phyloP scores from a whole-genome alignment of 495 filamentous ascomycete species.

The Penicillium riverlandense region DNA sequence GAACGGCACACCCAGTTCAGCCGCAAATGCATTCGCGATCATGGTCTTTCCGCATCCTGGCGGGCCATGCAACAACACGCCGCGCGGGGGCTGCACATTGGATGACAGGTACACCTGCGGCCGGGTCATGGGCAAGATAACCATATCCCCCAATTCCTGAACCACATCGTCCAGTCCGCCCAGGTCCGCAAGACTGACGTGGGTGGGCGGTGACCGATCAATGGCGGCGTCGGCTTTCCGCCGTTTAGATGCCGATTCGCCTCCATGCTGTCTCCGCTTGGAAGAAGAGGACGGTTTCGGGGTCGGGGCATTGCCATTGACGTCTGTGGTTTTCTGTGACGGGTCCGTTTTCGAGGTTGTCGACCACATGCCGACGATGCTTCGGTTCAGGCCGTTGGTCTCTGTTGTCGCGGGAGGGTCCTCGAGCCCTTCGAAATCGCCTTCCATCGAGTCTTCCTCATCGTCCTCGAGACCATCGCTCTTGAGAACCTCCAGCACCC shows the following conservation, averaged over 20 bases:
- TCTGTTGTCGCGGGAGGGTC: constrained; percentile 36
- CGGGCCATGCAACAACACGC: constrained; percentile 85
- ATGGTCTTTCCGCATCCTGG: constrained; percentile 95
- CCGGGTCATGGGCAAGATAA: constrained; percentile 74
- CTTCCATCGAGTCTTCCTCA: constrained; percentile 53
- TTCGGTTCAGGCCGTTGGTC: constrained; percentile 67
- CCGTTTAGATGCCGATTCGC: constrained; percentile 62
- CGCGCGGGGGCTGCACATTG: constrained; percentile 68
- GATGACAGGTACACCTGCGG: constrained; percentile 56
- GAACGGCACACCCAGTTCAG: constrained; percentile 76
- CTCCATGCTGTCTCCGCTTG: constrained; percentile 51
- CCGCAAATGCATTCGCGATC: constrained; percentile 85
- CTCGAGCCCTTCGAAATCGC: constrained; percentile 58
- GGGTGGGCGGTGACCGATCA: constrained; percentile 65
- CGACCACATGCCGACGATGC: constrained; percentile 63
- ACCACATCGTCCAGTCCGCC: constrained; percentile 82
- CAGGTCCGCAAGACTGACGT: constrained; percentile 70
- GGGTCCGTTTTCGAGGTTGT: constrained; percentile 31
- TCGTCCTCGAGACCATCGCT: constrained; percentile 49
- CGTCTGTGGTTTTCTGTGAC: constrained; percentile 23
- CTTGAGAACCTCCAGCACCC: constrained; percentile 68
- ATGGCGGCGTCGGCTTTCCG: constrained; percentile 49
- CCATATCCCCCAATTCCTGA: constrained; percentile 65
- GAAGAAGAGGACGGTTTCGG: constrained; percentile 20
- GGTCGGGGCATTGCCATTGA: constrained; percentile 11